phyloP scores from a whole-genome alignment of 352 stramenopile species.

The Globisporangium paddicum region DNA sequence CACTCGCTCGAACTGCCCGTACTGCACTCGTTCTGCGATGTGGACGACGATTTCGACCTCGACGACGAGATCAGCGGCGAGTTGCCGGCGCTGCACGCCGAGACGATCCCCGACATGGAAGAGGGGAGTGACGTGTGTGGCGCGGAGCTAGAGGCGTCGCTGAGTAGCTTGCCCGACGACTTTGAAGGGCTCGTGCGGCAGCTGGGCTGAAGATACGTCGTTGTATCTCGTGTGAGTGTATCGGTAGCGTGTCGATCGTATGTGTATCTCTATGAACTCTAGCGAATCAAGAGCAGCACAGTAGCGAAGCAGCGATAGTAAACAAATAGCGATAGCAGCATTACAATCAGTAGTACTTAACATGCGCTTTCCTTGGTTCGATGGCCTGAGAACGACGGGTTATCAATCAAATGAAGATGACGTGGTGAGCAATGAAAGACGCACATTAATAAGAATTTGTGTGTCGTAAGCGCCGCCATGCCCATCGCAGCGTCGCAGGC shows the following conservation, averaged over 20 bases:
- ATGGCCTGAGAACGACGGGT: too few relatives aligned
- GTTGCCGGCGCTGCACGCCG: neutral
- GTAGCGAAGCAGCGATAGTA: neutral
- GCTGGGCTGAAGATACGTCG: neutral
- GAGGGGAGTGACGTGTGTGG: neutral
- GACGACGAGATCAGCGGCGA: neutral
- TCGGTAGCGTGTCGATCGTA: neutral
- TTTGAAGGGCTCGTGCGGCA: slow-evolving; percentile 9
- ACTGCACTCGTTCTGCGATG: neutral
- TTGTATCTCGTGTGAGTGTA: neutral
- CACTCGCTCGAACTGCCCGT: neutral
- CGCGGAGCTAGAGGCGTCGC: neutral
- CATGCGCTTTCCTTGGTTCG: too few relatives aligned
- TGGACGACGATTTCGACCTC: neutral
- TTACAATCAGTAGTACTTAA: too few relatives aligned
- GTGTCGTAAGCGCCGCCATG: too few relatives aligned
- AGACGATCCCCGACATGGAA: neutral
- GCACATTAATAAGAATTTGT: too few relatives aligned
- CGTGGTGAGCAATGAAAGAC: too few relatives aligned
- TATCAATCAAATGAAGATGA: too few relatives aligned
- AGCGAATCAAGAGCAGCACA: neutral
- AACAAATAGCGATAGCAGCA: too few relatives aligned
- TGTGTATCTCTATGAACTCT: neutral
- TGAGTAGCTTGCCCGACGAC: slow-evolving; percentile 1
- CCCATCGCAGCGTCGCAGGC: too few relatives aligned